Evolutionary conservation across 148 eudicot species (phyloP), one percentile per base, ranked within the genome.

Genomic region (Rhododendron griersonianum): DNA sequence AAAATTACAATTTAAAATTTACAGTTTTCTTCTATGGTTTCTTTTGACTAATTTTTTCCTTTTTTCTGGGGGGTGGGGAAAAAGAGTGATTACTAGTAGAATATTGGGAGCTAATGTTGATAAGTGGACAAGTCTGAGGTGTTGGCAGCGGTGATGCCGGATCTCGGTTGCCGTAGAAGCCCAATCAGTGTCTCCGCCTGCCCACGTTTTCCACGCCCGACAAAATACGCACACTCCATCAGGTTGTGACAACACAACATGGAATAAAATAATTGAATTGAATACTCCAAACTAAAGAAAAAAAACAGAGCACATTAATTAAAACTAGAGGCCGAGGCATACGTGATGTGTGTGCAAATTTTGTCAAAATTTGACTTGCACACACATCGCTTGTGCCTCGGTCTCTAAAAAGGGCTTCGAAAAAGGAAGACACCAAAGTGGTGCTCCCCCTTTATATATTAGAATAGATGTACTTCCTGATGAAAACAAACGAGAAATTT

Each of bases 131-230:
- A 65, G 76, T 91, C 95, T 85, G 89, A 90, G 81, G 88, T 84
- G 81, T 78, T 90, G n/a, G 91, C 91, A 90, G 94, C 98, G 91
- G 33, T 84, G 90, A 90, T 91, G 86, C 90, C 92, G 96, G 98
- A 96, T 96, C 99, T 93, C 87, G 99, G 99, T 91, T 92, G 98
- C 94, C 99, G 90, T 86, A 96, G 95, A 85, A 95, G 93, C 88
- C 91, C 95, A 83, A 95, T 95, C 84, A 96, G 91, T 90, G 93
- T 85, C 87, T 95, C 99, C 65, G 99, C 95, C 99, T 96, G 98
- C 90, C 91, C 88, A 86, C 87, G 90, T 87, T 81, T 67, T 51
- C 47, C 86, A 89, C 77, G 82, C 35, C 67, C 33, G 25, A 78
- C 74, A 83, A 80, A 86, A 80, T 48, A 85, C 35, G 48, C 48